Conservation (phyloP, 164 flowering plant species). For the Stephania yunnanensis region DNA sequence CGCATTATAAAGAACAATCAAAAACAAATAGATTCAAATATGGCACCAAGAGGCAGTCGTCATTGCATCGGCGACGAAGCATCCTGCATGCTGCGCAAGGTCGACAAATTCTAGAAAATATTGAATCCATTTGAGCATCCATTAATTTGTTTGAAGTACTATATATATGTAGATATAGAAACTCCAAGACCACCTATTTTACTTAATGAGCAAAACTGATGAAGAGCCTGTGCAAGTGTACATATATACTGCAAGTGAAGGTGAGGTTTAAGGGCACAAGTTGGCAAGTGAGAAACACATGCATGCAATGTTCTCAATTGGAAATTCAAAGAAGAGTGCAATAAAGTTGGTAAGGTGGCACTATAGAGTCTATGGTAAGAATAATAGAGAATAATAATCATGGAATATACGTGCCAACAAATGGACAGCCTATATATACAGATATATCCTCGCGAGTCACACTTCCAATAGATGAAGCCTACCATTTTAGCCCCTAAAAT, state of each 20-base stretch:
- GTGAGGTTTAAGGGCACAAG: no score
- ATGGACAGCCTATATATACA: not conserved
- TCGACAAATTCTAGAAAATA: no score
- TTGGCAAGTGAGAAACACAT: no score
- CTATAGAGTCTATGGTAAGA: constrained; percentile 8
- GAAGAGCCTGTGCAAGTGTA: no score
- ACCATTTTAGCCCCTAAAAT: not conserved
- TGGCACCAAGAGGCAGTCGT: constrained; percentile 36
- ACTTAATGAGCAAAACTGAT: not conserved
- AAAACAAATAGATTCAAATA: no score
- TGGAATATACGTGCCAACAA: not conserved
- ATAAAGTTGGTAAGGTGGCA: constrained; percentile 25
- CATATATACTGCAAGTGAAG: no score
- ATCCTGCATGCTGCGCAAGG: constrained; percentile 51
- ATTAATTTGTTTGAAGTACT: not conserved
- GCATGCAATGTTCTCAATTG: not conserved
- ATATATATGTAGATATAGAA: not conserved
- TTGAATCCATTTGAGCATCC: no score
- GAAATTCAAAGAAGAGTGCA: constrained; percentile 21
- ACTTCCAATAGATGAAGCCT: not conserved
- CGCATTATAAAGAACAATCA: no score
- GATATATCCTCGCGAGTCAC: not conserved
- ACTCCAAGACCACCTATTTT: not conserved
- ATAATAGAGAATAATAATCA: constrained; percentile 15
- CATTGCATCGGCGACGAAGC: constrained; percentile 40